Base-by-base conservation (phyloP, 176 grass and related monocot species). In the Echinochloa phyllopogon region DNA sequence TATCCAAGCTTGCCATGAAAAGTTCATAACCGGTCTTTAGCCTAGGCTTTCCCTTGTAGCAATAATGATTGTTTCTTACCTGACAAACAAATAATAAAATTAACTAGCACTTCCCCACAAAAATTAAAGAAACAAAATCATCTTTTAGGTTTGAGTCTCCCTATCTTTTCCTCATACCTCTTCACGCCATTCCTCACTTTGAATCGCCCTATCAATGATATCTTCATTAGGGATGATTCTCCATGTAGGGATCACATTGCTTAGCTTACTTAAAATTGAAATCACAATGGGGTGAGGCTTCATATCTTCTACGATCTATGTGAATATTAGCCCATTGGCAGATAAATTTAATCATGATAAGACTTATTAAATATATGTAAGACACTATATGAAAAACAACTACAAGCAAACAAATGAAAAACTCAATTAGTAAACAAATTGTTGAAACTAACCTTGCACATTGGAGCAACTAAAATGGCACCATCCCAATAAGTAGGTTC, bases 21-120 rank as follows among this genome's bases (percentile, higher is more conserved):
- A 94, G 44, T 81, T 97, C 77, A 56, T 83, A 20, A 17, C 86
- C 94, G 2, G 91, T 97, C 57, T 86, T 88, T 23, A 97, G 24
- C 24, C 84, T 90, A 25, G 89, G 89, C 82, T 69, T 88, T 86
- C 91, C 94, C 49, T 94, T 94, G 58, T 97, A 97, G 82, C 86
- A 91, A 23, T 86, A 91, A 24, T 87, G 78, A 70, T 94, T 97
- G 5, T 89, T 84, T 48, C 89, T 66, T 55, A 97, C 76, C 94
- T 97, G 17, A 64, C 57, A 39, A 25, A 77, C 52, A 73, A 18
- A 68, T 20, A 49, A 55, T 39, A 18, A 57, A 42, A 10, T 38
- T 49, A 43, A 78, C 23, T 42, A 75, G 49, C 56, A 47, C 8
- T 49, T 10, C 76, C 4, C 63, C 2, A 55, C 65, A 65, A 16